Evolutionary conservation across 176 grass and related monocot genomes (phyloP).

Genomic region (Triticum turgidum): DNA sequence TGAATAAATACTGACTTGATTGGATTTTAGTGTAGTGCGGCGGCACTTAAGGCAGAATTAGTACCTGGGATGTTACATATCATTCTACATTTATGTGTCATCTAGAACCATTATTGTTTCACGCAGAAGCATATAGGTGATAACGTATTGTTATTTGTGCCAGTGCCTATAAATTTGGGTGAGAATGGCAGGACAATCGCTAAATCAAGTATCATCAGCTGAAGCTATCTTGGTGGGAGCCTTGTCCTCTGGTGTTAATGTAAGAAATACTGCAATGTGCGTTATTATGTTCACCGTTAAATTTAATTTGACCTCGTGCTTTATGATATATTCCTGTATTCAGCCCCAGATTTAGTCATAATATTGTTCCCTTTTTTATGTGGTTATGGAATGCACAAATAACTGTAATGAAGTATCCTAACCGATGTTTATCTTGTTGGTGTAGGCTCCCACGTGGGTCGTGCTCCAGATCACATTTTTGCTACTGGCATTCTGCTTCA

Average conservation of each 20-base stretch:
- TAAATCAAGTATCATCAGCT: constrained; percentile 58
- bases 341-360: neutral
- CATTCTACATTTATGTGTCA: neutral
- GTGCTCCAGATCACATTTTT: constrained; percentile 77
- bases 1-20: neutral
- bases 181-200: constrained; percentile 45
- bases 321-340: neutral
- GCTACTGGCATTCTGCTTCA: constrained; percentile 68
- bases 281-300: neutral
- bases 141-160: constrained; percentile 1
- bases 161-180: neutral
- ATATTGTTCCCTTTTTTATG: constrained; percentile 8
- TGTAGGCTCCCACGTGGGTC: constrained; percentile 78
- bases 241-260: constrained; percentile 88
- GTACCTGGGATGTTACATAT: neutral
- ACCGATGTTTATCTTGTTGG: constrained; percentile 16
- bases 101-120: neutral
- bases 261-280: neutral
- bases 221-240: constrained; percentile 83
- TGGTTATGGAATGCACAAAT: constrained; percentile 5
- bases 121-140: neutral
- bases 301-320: neutral
- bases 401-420: constrained; percentile 10
- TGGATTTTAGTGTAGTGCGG: neutral
- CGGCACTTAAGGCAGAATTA: neutral